Evolutionary conservation across 371 early-diverging fungal species (phyloP), one percentile per base, ranked within the genome.

Genomic region (Syncephalastrum monosporum): DNA sequence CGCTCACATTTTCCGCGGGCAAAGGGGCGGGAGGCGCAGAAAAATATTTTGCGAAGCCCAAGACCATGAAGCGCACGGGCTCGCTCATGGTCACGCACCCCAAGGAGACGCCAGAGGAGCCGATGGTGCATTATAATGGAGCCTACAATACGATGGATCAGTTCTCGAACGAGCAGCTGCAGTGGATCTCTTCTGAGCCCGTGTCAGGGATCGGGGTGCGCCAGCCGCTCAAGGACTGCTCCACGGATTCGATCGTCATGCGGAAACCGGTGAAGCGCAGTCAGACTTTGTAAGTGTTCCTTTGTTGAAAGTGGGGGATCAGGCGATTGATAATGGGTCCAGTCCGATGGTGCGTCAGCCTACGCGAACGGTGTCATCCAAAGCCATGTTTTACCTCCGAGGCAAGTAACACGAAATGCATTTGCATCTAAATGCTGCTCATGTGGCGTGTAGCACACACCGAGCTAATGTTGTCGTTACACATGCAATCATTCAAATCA

Each of bases 121-220:
- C 78, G 1, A 55, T 71, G 5, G 55, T 77, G 1, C 69, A 77
- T 45, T 74, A 77, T 46, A 74, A 77, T 54, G 78, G 78, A 0
- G 67, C 69, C 0, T 60, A 42, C 14, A 71, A 74, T 21, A 74
- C 73, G 29, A 47, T 77, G 16, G 78, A 77, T 50, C 71, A 74
- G 44, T 46, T 77, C 13, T 62, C 75, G 1, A 61, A 64, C 38
- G 75, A 77, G 42, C 72, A 72, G 41, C 42, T 68, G 33, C 53
- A 61, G 7, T 77, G 78, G 78, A 65, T 77, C 4, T 57, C 55
- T 12, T 56, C 61, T 7, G 67, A 67, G 41, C 57, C 72, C 3
- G 54, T 48, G 23, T 33, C 38, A 33, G 38, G 38, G 10, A 33
- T 33, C 7, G 38, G 38, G 8, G 38, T 33, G 1, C 38, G 38